phyloP scores from a whole-genome alignment of 2,329 filamentous ascomycete species.

The Dothideomycetes sp. region DNA sequence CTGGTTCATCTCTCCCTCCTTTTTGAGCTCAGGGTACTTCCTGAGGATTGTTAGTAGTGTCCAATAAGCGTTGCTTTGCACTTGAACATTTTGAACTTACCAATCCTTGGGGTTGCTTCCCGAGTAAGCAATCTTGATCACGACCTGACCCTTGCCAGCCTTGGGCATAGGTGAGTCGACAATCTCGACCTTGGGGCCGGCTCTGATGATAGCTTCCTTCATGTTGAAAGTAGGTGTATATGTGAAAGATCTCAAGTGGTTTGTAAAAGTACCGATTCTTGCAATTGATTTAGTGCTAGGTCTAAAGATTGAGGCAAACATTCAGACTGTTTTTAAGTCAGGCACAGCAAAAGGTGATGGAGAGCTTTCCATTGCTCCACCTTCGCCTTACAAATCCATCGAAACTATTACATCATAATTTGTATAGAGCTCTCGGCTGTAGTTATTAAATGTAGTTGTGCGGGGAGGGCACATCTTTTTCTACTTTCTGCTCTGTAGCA shows the following conservation, averaged over 20 bases:
- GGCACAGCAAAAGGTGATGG: not conserved
- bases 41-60: slow-evolving; percentile 1
- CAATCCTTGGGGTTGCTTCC: slow-evolving; percentile 21
- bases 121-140: slow-evolving; percentile 21
- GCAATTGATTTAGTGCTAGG: slow-evolving; percentile 7
- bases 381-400: slow-evolving; percentile 13
- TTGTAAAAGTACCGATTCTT: not conserved
- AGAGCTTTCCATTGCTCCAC: slow-evolving; percentile 2
- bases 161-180: slow-evolving; percentile 20
- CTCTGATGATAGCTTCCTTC: slow-evolving; percentile 23
- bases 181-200: slow-evolving; percentile 21
- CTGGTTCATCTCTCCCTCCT: slow-evolving; percentile 19
- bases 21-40: slow-evolving; percentile 18
- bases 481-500: too few species aligned
- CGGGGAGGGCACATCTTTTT: too few species aligned
- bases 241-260: slow-evolving; percentile 2
- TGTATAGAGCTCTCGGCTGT: too few species aligned
- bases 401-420: slow-evolving; percentile 7
- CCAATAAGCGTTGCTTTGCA: too few species aligned
- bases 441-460: too few species aligned
- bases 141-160: slow-evolving; percentile 19
- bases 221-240: slow-evolving; percentile 13
- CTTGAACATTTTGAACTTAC: not conserved
- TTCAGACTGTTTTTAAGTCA: not conserved
- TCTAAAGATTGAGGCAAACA: slow-evolving; percentile 9